A percentile compares a stretch with the other conserved stretches of the same genome.
Conservation (phyloP, 2,329 filamentous ascomycete species). For the Trichoderma lentiforme region DNA sequence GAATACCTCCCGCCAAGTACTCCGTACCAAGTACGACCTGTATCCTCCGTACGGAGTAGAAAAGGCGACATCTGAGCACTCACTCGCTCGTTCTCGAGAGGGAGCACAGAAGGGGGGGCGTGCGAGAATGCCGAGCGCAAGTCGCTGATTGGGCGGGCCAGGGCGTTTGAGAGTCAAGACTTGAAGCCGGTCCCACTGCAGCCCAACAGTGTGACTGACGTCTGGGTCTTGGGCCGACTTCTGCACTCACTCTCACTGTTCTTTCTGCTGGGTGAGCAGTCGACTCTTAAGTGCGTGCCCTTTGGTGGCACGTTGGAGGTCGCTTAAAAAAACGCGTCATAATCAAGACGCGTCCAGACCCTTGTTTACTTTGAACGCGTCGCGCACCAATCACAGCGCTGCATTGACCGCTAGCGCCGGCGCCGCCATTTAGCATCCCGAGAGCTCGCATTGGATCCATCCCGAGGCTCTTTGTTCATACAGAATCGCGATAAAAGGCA, state of each 20-base stretch:
- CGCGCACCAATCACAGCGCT: conserved; percentile 24
- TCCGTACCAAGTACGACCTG: neutral
- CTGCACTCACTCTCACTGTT: neutral
- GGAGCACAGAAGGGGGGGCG: neutral
- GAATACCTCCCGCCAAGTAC: neutral
- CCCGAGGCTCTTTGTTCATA: neutral
- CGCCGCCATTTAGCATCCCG: neutral
- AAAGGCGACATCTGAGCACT: neutral
- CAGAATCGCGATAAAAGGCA: neutral
- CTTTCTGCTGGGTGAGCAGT: neutral
- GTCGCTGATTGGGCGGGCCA: conserved; percentile 5
- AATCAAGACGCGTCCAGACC: conserved; percentile 19
- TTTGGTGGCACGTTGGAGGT: neutral
- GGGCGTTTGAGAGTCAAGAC: neutral
- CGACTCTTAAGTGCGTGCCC: neutral
- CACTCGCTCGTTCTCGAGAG: neutral
- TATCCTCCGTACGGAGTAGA: neutral
- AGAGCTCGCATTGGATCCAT: neutral
- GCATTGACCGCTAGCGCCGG: neutral
- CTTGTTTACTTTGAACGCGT: conserved; percentile 23
- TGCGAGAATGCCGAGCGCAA: neutral
- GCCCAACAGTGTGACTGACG: conserved; percentile 14
- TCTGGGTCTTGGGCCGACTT: neutral
- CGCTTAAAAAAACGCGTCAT: conserved; percentile 9
- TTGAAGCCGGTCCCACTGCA: conserved; percentile 14